Percentiles rank a stretch among this genome's conserved stretches.
Conservation (phyloP, 805 yeast genomes). For the Lachancea thermotolerans region DNA sequence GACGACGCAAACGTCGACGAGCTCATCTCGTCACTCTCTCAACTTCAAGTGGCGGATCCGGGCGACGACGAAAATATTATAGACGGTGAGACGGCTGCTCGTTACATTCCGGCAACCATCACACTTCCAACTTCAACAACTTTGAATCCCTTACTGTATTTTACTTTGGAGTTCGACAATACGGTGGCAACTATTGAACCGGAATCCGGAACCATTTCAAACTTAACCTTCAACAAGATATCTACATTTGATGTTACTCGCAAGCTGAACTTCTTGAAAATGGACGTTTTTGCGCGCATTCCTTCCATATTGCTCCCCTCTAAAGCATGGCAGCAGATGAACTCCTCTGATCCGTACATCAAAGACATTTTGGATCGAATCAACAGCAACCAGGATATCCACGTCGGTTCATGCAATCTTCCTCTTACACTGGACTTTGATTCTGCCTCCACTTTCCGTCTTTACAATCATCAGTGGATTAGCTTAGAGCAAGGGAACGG, state of each 20-base stretch:
- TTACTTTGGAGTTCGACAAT: conserved; percentile 91
- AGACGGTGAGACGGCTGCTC: conserved; percentile 27
- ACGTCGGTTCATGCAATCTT: conserved; percentile 64
- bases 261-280: conserved; percentile 50
- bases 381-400: conserved; percentile 54
- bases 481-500: conserved; percentile 39
- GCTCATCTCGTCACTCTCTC: conserved; percentile 23
- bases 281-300: conserved; percentile 74
- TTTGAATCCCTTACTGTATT: conserved; percentile 65
- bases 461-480: conserved; percentile 61
- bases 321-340: conserved; percentile 30
- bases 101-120: conserved; percentile 46
- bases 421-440: conserved; percentile 49
- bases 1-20: conserved; percentile 22
- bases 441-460: conserved; percentile 45
- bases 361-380: conserved; percentile 30
- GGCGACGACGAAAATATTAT: conserved; percentile 30
- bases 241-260: conserved; percentile 85
- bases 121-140: conserved; percentile 48
- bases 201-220: conserved; percentile 67
- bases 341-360: conserved; percentile 24
- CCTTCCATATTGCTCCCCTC: conserved; percentile 56
- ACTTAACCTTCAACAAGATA: conserved; percentile 81
- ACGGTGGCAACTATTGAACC: conserved; percentile 87
- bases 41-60: conserved; percentile 28